Conservation (phyloP, 225 moss, liverwort and hornwort species). For the Polytrichum commune region DNA sequence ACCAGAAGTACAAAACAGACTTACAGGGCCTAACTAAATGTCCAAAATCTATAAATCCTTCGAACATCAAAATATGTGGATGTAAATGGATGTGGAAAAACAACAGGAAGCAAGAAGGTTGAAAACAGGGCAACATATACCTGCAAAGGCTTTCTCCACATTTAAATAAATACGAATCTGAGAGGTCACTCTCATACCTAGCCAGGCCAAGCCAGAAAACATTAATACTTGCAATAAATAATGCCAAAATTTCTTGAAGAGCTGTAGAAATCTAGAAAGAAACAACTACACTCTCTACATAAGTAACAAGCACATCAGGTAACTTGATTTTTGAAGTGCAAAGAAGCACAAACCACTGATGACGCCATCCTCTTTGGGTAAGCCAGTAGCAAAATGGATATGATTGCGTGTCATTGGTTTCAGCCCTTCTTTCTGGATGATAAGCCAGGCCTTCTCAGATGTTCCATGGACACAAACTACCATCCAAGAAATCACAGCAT, state of each 20-base stretch:
- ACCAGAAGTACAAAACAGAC: neutral
- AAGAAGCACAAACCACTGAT: slow-evolving; percentile 68
- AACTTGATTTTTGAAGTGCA: neutral
- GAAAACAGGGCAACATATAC: slow-evolving; percentile 24
- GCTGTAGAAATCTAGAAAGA: neutral
- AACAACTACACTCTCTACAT: neutral
- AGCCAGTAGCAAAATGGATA: slow-evolving; percentile 84
- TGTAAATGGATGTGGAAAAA: no score
- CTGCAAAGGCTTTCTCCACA: slow-evolving; percentile 77
- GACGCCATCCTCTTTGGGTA: slow-evolving; percentile 51
- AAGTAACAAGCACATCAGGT: neutral
- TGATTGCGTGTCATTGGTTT: slow-evolving; percentile 78
- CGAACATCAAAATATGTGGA: no score
- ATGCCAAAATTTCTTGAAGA: neutral
- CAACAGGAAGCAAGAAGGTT: no score
- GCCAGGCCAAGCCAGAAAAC: slow-evolving; percentile 4
- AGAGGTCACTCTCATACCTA: slow-evolving; percentile 69
- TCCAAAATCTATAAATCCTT: no score
- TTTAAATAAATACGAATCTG: slow-evolving; percentile 74
- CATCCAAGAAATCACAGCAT: slow-evolving; percentile 4
- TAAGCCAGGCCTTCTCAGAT: slow-evolving; percentile 31
- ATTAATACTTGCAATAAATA: neutral
- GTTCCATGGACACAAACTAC: slow-evolving; percentile 92
- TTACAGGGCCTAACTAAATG: no score
- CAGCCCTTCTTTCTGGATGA: slow-evolving; percentile 63